These are phyloP conservation scores for Trypanosomatidae sp. DNA, from an alignment of 208 protist species.

Conservation along the genomic window DNA sequence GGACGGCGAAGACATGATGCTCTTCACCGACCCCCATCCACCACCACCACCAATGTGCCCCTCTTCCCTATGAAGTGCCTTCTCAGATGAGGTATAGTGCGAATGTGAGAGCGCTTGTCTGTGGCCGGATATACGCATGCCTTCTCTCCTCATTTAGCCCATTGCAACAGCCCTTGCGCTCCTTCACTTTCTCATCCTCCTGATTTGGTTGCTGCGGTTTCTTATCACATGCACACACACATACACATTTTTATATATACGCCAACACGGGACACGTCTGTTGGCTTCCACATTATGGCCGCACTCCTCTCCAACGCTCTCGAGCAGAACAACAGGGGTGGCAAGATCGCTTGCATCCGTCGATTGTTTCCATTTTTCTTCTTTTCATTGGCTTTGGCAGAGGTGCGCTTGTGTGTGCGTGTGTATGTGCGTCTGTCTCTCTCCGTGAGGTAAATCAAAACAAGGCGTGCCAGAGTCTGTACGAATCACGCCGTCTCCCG, in stretches of 20 bases:
- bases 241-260: neutral
- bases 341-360: neutral
- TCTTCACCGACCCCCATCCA: neutral
- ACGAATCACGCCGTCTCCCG: neutral
- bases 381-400: constrained; percentile 14
- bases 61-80: neutral
- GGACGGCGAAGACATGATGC: neutral
- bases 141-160: neutral
- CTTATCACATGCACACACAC: neutral
- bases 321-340: neutral
- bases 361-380: neutral
- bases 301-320: neutral
- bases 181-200: neutral
- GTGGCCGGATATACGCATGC: neutral
- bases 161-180: neutral
- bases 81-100: neutral
- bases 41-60: neutral
- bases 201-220: neutral
- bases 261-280: neutral
- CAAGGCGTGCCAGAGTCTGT: neutral
- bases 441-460: too few species aligned
- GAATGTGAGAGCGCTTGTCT: neutral
- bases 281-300: neutral
- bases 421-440: neutral
- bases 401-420: neutral